These are phyloP conservation scores for Panus rudis DNA, from an alignment of 768 basidiomycete species.

Conservation along the genomic window DNA sequence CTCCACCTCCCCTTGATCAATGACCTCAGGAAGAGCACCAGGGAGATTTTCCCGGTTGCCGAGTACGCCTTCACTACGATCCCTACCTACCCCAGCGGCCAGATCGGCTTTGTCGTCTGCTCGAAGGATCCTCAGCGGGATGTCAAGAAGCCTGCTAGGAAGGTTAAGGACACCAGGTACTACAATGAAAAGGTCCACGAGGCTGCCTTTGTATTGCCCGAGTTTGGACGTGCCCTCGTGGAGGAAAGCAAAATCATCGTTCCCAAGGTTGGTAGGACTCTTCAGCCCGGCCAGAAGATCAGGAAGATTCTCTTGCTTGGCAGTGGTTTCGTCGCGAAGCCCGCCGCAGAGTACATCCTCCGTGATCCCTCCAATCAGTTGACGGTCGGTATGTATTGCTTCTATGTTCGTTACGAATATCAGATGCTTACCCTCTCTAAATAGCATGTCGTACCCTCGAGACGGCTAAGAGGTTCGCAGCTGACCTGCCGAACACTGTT, in stretches of 20 bases:
- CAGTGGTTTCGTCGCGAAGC: slow-evolving; percentile 90
- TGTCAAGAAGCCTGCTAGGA: slow-evolving; percentile 65
- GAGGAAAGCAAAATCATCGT: slow-evolving; percentile 64
- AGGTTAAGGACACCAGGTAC: slow-evolving; percentile 68
- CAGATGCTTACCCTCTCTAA: slow-evolving; percentile 6
- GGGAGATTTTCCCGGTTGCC: slow-evolving; percentile 67
- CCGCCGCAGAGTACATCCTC: slow-evolving; percentile 92
- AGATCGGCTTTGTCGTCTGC: slow-evolving; percentile 91
- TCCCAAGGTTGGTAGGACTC: slow-evolving; percentile 68
- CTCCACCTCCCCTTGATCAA: slow-evolving; percentile 84
- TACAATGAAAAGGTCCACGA: slow-evolving; percentile 80
- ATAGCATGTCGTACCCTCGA: slow-evolving; percentile 83
- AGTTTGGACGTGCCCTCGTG: slow-evolving; percentile 74
- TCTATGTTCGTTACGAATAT: not conserved
- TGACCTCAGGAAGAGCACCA: slow-evolving; percentile 61
- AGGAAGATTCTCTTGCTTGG: slow-evolving; percentile 86
- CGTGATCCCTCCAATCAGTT: slow-evolving; percentile 75
- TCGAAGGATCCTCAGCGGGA: slow-evolving; percentile 69
- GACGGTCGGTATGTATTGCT: slow-evolving; percentile 59
- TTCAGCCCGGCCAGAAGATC: slow-evolving; percentile 38
- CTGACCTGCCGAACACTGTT: slow-evolving; percentile 60
- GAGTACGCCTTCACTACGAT: slow-evolving; percentile 96
- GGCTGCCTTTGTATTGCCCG: slow-evolving; percentile 85
- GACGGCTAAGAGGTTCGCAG: slow-evolving; percentile 63
- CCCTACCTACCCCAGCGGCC: slow-evolving; percentile 97